phyloP scores from a whole-genome alignment of 495 filamentous ascomycete species.

The Cetradonia linearis region DNA sequence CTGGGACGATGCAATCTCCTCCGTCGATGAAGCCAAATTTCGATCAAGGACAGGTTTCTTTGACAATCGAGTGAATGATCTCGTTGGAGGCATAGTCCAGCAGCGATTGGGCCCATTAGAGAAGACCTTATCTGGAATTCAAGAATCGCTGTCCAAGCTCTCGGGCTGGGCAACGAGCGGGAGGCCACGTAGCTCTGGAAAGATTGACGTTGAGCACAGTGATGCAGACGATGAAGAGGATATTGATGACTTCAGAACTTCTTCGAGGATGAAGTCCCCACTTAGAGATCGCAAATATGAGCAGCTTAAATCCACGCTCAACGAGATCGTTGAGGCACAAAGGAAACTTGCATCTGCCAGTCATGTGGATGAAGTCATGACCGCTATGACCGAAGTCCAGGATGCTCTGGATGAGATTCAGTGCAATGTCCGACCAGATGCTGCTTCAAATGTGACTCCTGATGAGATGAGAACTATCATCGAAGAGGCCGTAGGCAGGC shows the following conservation, averaged over 20 bases:
- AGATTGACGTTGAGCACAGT: conserved; percentile 59
- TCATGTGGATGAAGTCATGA: conserved; percentile 44
- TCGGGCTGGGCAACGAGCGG: conserved; percentile 33
- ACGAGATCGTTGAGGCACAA: conserved; percentile 64
- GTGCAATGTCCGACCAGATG: neutral
- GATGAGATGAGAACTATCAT: conserved; percentile 38
- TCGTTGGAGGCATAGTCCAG: conserved; percentile 71
- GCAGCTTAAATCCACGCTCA: conserved; percentile 68
- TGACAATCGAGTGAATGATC: conserved; percentile 72
- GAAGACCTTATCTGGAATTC: conserved; percentile 61
- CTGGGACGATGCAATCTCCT: conserved; percentile 81
- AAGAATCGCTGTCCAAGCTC: conserved; percentile 50
- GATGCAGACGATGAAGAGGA: conserved; percentile 96
- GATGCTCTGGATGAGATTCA: conserved; percentile 18
- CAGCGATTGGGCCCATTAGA: conserved; percentile 69
- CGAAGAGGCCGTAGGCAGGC: conserved; percentile 37
- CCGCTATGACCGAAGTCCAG: conserved; percentile 46
- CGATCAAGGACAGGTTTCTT: conserved; percentile 68
- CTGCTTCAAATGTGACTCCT: conserved; percentile 4
- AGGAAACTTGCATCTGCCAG: conserved; percentile 33
- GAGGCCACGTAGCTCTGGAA: conserved; percentile 44
- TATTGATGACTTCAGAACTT: conserved; percentile 36
- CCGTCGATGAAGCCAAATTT: conserved; percentile 71
- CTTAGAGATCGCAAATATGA: conserved; percentile 67
- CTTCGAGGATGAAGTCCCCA: conserved; percentile 35